phyloP scores from a whole-genome alignment of 306 rosid genomes.

The Medicago arabica region DNA sequence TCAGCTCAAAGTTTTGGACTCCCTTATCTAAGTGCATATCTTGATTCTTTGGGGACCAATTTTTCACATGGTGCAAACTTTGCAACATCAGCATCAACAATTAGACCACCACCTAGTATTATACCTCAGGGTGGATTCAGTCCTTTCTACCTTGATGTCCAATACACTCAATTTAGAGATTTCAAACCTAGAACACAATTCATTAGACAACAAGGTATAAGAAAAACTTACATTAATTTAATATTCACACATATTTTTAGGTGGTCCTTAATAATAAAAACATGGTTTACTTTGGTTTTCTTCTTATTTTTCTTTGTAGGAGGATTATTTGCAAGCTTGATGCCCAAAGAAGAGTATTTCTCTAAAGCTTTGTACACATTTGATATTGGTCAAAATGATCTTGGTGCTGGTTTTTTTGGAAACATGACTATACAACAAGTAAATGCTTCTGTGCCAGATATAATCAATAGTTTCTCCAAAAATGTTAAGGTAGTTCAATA shows the following conservation, averaged over 20 bases:
- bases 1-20: constrained; percentile 46
- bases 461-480: constrained; percentile 44
- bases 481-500: constrained; percentile 49
- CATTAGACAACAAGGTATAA: constrained; percentile 38
- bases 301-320: constrained; percentile 6
- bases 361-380: constrained; percentile 52
- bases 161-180: constrained; percentile 38
- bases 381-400: constrained; percentile 63
- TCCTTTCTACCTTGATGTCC: constrained; percentile 52
- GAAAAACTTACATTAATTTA: not conserved
- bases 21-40: constrained; percentile 53
- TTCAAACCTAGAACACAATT: constrained; percentile 36
- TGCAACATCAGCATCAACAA: constrained; percentile 50
- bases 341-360: constrained; percentile 43
- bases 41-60: constrained; percentile 54
- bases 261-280: not conserved
- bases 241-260: not conserved
- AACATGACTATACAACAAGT: constrained; percentile 47
- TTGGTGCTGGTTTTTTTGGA: constrained; percentile 34
- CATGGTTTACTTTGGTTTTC: not conserved
- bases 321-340: constrained; percentile 30
- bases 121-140: constrained; percentile 46
- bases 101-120: constrained; percentile 40
- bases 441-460: constrained; percentile 50
- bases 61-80: constrained; percentile 55